Base-by-base conservation (phyloP, 2,329 filamentous ascomycete genomes). In the Trichophyton equinum region DNA sequence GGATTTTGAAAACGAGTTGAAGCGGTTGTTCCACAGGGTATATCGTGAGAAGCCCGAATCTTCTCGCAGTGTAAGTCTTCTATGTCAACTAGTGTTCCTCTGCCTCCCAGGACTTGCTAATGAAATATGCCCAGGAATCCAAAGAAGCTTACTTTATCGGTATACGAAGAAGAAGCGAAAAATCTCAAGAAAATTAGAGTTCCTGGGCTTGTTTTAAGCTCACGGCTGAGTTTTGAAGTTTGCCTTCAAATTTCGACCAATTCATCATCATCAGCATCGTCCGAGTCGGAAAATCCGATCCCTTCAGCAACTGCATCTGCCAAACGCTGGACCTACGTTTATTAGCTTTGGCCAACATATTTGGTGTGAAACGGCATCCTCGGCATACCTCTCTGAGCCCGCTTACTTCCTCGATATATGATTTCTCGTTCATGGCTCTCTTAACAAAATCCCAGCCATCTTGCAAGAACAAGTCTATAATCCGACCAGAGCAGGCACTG, bases 41-140 rank as follows among this genome's bases (percentile, higher is more conserved):
- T 80, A 87, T 68, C 81, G 91, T 62, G 88, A 95, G 72, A 99
- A 99, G 74, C 94, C 95, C 0, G 88, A 95, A 61, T 88, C 91
- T 5, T 97, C 92, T 42, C 82, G 94, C 69, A 88, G 81, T 73
- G 94, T 95, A 79, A 68, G 85, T 78, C 22, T 20, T n/a, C 4
- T 56, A 20, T 55, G 38, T 22, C 33, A 38, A 44, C 40, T 15
- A 38, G 7, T 30, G n/a, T 20, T 36, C 15, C 38, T 53, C 30
- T 30, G 20, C n/a, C 46, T 30, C 22, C 18, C 46, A 49, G 59
- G 55, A 61, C 9, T 53, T 44, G 51, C 51, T 55, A 55, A 55
- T n/a, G n/a, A 51, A 51, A 33, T 15, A 20, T n/a, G 15, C 44
- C 38, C 66, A 91, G 88, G 87, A 89, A 77, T 91, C 88, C 0